Base-by-base conservation (phyloP, 352 stramenopile genomes). In the Phytophthora sp. region DNA sequence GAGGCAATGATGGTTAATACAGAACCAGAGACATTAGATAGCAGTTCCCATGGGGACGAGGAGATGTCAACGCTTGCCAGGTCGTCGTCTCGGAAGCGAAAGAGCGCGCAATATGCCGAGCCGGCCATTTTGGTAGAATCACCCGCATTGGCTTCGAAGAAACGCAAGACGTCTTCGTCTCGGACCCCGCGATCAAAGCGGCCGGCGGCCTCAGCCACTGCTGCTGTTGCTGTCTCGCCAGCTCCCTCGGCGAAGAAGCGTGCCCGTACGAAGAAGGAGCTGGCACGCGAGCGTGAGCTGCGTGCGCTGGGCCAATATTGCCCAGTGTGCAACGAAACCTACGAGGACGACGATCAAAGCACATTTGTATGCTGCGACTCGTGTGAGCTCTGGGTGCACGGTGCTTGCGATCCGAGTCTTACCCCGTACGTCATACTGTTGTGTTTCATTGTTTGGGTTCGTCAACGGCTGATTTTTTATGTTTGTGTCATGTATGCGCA, bases 321-420 rank as follows among this genome's bases (percentile, higher is more conserved):
- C 52, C 88, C 88, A 1, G 86, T 96, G 55, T 96, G 88, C 79
- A 94, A 89, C 66, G 74, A 81, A 50, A 76, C 80, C 12, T 96
- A 96, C 70, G 88, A 96, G 62, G 86, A 94, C 38, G 86, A 96
- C 70, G 88, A 96, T 61, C 77, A 79, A 46, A 92, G 77, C 61
- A 89, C 77, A 31, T 96, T 96, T 61, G 84, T 96, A 21, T 96
- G 88, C 78, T 96, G 88, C 70, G 88, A 96, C 64, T 91, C 86
- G 47, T 96, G 88, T 50, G 88, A 96, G 60, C 90, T 94, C 69
- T 96, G 88, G 88, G 81, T 96, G 16, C 88, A 96, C 67, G 82
- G 74, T 4, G 75, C 73, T 7, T 96, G 88, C 63, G 88, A 96
- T 56, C 38, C 76, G 23, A 79, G 70, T 57, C 72, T 96, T 20